A percentile compares a stretch with the other conserved stretches of the same genome.
These are phyloP conservation scores for Lentinula novae-zelandiae DNA, from an alignment of 1,284 basidiomycete species.

Conservation along the genomic window DNA sequence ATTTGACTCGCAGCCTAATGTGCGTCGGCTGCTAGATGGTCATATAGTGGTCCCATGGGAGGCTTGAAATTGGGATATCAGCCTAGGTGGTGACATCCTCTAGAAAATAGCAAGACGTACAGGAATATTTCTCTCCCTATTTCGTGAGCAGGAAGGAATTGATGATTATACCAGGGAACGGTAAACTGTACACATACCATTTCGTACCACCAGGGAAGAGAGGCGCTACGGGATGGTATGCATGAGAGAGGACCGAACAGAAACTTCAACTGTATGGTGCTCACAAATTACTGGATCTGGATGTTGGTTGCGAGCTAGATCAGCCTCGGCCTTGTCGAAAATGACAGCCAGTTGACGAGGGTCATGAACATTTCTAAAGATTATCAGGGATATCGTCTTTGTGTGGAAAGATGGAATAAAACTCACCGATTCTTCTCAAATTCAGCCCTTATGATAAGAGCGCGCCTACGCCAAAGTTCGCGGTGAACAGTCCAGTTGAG, in stretches of 20 bases:
- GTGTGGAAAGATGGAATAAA: background rate
- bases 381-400: background rate
- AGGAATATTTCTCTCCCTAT: conserved; percentile 71
- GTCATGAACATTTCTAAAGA: conserved; percentile 75
- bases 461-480: conserved; percentile 82
- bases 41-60: conserved; percentile 48
- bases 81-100: background rate
- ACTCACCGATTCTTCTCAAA: conserved; percentile 89
- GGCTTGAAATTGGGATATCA: conserved; percentile 33
- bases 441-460: conserved; percentile 83
- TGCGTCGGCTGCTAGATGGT: conserved; percentile 38
- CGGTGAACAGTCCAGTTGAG: conserved; percentile 87
- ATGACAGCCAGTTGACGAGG: conserved; percentile 83
- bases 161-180: conserved; percentile 16
- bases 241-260: conserved; percentile 7
- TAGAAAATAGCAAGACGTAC: conserved; percentile 36
- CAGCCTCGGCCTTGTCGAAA: conserved; percentile 78
- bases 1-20: conserved; percentile 10
- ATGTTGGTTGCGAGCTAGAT: conserved; percentile 66
- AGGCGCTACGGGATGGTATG: conserved; percentile 46
- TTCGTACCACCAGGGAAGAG: conserved; percentile 82
- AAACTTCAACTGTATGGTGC: conserved; percentile 19
- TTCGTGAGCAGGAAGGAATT: background rate
- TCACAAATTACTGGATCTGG: conserved; percentile 91
- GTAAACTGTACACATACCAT: conserved; percentile 55